Evolutionary conservation across 1,284 basidiomycete species (phyloP), one percentile per base, ranked within the genome.

Genomic region (Marasmius tenuissimus): DNA sequence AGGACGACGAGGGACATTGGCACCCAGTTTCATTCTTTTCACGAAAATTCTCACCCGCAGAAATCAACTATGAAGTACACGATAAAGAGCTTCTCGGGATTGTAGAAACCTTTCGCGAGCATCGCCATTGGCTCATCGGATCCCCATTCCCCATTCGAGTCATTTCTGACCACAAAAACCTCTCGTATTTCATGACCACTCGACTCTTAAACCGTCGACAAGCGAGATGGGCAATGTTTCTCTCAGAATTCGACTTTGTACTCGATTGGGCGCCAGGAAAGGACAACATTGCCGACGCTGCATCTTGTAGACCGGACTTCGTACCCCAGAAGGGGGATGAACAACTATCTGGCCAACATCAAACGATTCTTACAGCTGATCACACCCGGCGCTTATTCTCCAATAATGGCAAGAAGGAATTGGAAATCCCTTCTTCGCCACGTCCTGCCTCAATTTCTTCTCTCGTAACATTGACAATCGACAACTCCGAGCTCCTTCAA

Each of bases 11-110:
- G 18, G 68, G 68, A 1, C 14, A 64, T 10, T 68, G 76, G 0
- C 74, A 75, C 40, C 75, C 72, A 9, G 67, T 76, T 20, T 72
- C 73, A 0, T 78, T 66, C 65, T 69, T 69, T 57, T 76, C 75
- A 4, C 62, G 64, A 0, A 73, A 69, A 18, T 61, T 79, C 8
- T 51, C 67, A 0, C 69, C 71, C 16, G 61, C 72, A 0, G 72
- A 79, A 66, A 72, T 72, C 57, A 76, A 77, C 49, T 42, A 42
- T n/a, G 40, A 42, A 2, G n/a, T 42, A 12, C 40, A 42, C n/a
- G 40, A 42, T 42, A 42, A 42, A 6, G 6, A 42, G n/a, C 6
- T 42, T 2, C 40, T 42, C 3, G n/a, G 3, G 40, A 42, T 42
- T 3, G 40, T 42, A 3, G 40, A 42, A 12, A 42, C 40, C 40